A percentile compares a stretch with the other conserved stretches of the same genome.
Conservation (phyloP, 768 basidiomycete species). For the Crepidotus variabilis region DNA sequence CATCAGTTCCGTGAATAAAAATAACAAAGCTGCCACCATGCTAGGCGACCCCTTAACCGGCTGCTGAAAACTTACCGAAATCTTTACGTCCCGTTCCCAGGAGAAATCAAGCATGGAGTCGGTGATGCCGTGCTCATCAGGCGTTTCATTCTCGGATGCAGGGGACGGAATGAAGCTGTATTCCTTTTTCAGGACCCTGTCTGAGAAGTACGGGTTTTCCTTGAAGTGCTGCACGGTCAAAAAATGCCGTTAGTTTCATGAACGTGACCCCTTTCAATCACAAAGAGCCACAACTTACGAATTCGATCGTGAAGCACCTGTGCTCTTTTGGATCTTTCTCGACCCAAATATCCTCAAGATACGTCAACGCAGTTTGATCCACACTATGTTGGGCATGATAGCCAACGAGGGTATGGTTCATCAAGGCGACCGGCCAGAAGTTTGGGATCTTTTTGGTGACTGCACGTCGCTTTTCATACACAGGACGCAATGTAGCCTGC, state of each 20-base stretch:
- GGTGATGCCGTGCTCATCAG: constrained; percentile 74
- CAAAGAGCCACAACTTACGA: constrained; percentile 53
- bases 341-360: constrained; percentile 85
- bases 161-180: constrained; percentile 66
- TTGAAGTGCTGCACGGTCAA: constrained; percentile 62
- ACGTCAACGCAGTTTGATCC: constrained; percentile 80
- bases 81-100: constrained; percentile 71
- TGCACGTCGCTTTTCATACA: constrained; percentile 69
- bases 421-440: constrained; percentile 85
- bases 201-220: constrained; percentile 79
- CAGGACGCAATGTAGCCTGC: constrained; percentile 51
- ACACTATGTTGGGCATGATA: constrained; percentile 67
- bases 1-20: neutral
- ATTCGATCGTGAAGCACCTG: constrained; percentile 81
- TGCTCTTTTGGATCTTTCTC: constrained; percentile 69
- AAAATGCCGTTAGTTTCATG: neutral
- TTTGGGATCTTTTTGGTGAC: constrained; percentile 63
- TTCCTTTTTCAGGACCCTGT: constrained; percentile 76
- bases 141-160: constrained; percentile 47
- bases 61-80: constrained; percentile 45
- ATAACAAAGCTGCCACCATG: neutral
- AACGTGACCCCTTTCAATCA: neutral
- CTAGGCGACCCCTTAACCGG: neutral
- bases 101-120: constrained; percentile 76
- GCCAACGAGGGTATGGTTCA: constrained; percentile 65